Evolutionary conservation across 306 rosid species (phyloP), one percentile per base, ranked within the genome.

Genomic region (Fragaria vesca): DNA sequence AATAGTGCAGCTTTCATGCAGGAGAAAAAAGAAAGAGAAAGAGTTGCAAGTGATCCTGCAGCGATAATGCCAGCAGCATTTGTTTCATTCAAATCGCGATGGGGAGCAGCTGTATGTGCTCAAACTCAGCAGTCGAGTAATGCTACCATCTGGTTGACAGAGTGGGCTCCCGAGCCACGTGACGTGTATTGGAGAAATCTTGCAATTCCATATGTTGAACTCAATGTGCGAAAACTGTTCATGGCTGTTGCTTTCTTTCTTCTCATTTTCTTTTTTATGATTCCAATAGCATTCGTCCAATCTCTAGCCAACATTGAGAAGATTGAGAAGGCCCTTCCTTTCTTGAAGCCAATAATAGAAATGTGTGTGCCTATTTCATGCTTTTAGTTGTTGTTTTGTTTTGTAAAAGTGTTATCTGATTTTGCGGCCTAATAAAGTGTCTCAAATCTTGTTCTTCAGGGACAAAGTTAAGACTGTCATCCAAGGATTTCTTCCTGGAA

Each of bases 91-190:
- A 92, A 69, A 87, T 87, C 88, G 2, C 86, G 97, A 75, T 92
- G 98, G 97, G 96, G 86, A 20, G 97, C 97, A n/a, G 98, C 96
- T 20, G 91, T 94, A 51, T 94, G 93, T 51, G 95, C 98, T 87
- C 98, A 94, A 86, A 89, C 97, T 79, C 97, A 90, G 79, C 98
- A 94, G 65, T 80, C 92, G 52, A 87, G 92, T 70, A 81, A 94
- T 82, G 91, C 97, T 26, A 92, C 92, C 42, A 65, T 92, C 78
- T 92, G 98, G 97, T 86, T 94, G 77, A 94, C 97, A 42, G 98
- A 94, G 40, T 94, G 98, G 98, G 97, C 97, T 76, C 95, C 98
- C 36, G 94, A 92, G 78, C 98, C 98, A 66, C 77, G 96, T 11
- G 98, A 94, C 45, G 82, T 94, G 65, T 88, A 61, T 60, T 94